Percentiles rank a stretch among this genome's conserved stretches.
phyloP scores from a whole-genome alignment of 2,329 filamentous ascomycete species.

The Penicillium sp. region DNA sequence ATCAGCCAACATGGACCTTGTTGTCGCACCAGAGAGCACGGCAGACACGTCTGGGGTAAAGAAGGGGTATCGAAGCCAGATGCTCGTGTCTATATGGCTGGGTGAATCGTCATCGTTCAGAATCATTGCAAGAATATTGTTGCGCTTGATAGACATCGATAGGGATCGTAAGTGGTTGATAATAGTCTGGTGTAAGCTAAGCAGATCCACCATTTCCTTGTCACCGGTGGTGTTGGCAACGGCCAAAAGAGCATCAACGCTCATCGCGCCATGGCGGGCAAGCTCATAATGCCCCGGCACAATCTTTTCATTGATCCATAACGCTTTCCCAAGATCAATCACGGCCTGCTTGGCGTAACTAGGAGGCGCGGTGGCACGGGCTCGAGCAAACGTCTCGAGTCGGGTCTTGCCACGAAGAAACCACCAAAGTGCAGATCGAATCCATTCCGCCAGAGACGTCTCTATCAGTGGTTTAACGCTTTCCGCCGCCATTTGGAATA shows the following conservation, averaged over 20 bases:
- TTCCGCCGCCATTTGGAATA: conserved; percentile 74
- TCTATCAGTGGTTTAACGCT: conserved; percentile 60
- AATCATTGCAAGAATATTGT: conserved; percentile 64
- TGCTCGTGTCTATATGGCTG: conserved; percentile 72
- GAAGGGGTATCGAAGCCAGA: conserved; percentile 73
- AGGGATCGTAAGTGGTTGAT: conserved; percentile 65
- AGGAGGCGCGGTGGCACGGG: conserved; percentile 43
- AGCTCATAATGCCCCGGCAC: conserved; percentile 39
- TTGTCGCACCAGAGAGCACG: conserved; percentile 58
- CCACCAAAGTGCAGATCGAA: conserved; percentile 78
- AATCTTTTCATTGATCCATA: conserved; percentile 62
- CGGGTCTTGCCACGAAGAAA: conserved; percentile 73
- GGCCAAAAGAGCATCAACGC: conserved; percentile 38
- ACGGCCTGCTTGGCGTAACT: conserved; percentile 65
- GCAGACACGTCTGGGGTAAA: conserved; percentile 66
- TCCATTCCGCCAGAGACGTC: conserved; percentile 60
- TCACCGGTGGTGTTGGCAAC: conserved; percentile 44
- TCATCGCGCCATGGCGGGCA: conserved; percentile 35
- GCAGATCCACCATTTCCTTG: conserved; percentile 41
- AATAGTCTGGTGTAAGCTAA: conserved; percentile 51
- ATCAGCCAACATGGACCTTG: conserved; percentile 44
- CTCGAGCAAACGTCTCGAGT: conserved; percentile 66
- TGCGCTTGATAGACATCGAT: conserved; percentile 75
- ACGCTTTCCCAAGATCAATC: conserved; percentile 75
- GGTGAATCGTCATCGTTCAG: conserved; percentile 59